Conservation (phyloP, 495 filamentous ascomycete species). For the Daldinia concentrica region DNA sequence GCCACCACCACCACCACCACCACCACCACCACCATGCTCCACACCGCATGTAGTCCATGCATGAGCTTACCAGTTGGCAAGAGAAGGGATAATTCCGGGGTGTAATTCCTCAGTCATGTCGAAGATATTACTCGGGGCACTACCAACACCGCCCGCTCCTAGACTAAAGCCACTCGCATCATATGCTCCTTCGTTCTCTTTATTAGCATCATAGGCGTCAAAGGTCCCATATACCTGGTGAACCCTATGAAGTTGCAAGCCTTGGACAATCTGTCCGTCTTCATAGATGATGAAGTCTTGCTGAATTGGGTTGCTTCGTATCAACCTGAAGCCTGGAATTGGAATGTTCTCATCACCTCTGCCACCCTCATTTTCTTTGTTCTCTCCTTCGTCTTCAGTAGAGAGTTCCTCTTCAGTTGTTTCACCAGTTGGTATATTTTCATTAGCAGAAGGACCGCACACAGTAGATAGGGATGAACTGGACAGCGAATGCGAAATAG, state of each 20-base stretch:
- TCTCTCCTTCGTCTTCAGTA: not conserved
- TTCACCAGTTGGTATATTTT: not conserved
- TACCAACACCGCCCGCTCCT: not conserved
- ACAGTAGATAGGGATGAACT: not conserved
- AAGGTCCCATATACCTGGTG: not conserved
- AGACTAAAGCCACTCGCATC: too few species aligned
- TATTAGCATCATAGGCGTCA: not conserved
- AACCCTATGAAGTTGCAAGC: not conserved
- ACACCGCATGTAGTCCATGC: not conserved
- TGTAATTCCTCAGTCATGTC: not conserved
- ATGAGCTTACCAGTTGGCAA: not conserved
- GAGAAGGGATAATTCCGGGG: not conserved
- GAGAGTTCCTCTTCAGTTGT: not conserved
- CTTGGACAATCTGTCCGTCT: not conserved
- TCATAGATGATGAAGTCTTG: constrained; percentile 1
- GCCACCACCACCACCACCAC: not conserved
- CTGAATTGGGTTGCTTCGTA: not conserved
- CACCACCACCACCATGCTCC: not conserved
- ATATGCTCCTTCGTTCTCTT: not conserved
- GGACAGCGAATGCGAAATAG: not conserved
- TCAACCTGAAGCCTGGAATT: not conserved
- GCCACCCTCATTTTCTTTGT: not conserved
- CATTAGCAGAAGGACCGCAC: not conserved
- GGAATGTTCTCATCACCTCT: not conserved
- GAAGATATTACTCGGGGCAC: not conserved